Base-by-base conservation (phyloP, 495 filamentous ascomycete genomes). In the Neurospora sp. region DNA sequence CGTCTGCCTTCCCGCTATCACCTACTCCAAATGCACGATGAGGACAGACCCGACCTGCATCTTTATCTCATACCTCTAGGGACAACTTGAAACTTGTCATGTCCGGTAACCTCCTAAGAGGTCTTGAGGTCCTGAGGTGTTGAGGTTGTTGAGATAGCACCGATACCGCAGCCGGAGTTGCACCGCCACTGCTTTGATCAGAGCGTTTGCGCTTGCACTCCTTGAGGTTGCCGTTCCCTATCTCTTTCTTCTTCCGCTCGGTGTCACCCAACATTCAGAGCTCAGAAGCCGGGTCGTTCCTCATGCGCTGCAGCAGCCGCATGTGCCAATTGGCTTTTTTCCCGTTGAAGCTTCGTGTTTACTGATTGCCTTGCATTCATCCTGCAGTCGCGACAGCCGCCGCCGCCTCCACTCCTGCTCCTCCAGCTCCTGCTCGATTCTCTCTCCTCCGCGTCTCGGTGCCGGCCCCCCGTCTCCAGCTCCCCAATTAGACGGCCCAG, bases 311-410 rank as follows among this genome's bases (percentile, higher is more conserved):
- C 54, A 62, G 54, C 69, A 72, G 48, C 69, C 70, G 39, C 72
- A 72, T 70, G 62, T 74, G 73, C 38, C 75, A 59, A 77, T 79
- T 81, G 78, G 79, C 74, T 70, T 66, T 37, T 66, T 12, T 6
- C 27, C 27, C 54, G 14, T 66, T 66, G 27, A 66, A 66, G 54
- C 27, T 66, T 35, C 27, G 54, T 75, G 74, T 59, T 71, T 70
- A 74, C 78, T 80, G 73, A 77, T 79, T 77, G 73, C 75, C 69
- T 72, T 77, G 74, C 76, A 74, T 66, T 35, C 54, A 35, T 31
- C 70, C 74, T 41, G 48, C 72, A 66, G 70, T 71, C 54, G 38
- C 72, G 73, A 72, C 72, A 72, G 73, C 73, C 73, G 39, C 72
- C 70, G 70, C 73, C 71, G 76, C 54, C 35, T 38, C 42, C 71